Conservation (phyloP, 305 asterid genomes). For the Stenogyne calaminthoides region DNA sequence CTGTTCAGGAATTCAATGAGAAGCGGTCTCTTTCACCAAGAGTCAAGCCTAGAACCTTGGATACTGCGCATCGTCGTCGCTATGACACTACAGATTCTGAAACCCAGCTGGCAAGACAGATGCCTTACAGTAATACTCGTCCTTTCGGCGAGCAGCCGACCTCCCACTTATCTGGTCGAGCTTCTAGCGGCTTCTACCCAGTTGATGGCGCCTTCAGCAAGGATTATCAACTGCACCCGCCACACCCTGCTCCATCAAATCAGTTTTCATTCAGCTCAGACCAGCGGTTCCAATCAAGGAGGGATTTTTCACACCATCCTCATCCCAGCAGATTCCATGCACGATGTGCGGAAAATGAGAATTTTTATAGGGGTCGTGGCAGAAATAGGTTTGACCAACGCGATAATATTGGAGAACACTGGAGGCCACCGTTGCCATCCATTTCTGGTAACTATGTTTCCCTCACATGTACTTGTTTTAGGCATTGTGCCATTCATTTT, state of each 20-base stretch:
- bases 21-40: conserved; percentile 35
- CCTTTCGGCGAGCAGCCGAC: conserved; percentile 29
- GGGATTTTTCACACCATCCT: conserved; percentile 60
- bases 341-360: conserved; percentile 54
- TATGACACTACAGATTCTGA: conserved; percentile 35
- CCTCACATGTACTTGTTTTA: not conserved
- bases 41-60: conserved; percentile 30
- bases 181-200: conserved; percentile 46
- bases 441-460: conserved; percentile 62
- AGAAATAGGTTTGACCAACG: conserved; percentile 50
- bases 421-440: conserved; percentile 70
- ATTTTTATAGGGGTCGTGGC: conserved; percentile 62
- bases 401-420: conserved; percentile 65
- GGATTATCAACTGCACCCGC: conserved; percentile 76
- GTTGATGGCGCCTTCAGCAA: conserved; percentile 49
- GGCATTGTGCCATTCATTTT: not conserved
- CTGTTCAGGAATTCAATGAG: conserved; percentile 34
- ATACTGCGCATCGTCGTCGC: conserved; percentile 33
- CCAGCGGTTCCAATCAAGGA: conserved; percentile 55
- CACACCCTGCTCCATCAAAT: conserved; percentile 84
- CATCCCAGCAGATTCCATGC: conserved; percentile 58
- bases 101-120: conserved; percentile 36
- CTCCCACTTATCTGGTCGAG: conserved; percentile 46
- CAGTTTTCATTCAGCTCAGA: conserved; percentile 82
- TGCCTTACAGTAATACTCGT: conserved; percentile 28